Percentiles rank a stretch among this genome's conserved stretches.
Evolutionary conservation across 768 basidiomycete species (phyloP).

Genomic region (Suillus placidus): DNA sequence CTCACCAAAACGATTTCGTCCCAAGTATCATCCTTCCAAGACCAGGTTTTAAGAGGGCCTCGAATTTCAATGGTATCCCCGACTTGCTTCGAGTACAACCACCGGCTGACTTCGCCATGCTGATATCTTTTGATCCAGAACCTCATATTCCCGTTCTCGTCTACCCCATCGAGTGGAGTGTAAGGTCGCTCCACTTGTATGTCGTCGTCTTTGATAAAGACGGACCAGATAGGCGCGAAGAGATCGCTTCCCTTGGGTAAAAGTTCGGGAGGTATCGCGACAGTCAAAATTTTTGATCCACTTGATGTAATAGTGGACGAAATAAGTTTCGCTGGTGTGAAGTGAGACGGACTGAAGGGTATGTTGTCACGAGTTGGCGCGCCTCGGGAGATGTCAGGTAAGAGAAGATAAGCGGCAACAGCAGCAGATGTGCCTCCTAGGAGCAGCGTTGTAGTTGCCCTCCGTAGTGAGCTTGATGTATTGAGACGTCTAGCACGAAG

Average conservation of each 20-base stretch:
- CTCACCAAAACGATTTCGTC: conserved; percentile 81
- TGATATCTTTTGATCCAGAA: conserved; percentile 85
- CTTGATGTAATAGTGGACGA: conserved; percentile 54
- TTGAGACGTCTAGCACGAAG: not conserved
- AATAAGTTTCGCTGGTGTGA: conserved; percentile 63
- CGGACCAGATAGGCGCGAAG: conserved; percentile 64
- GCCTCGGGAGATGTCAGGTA: conserved; percentile 49
- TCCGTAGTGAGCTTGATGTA: not conserved
- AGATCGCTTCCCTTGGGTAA: conserved; percentile 28
- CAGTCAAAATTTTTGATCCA: conserved; percentile 64
- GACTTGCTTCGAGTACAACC: conserved; percentile 70
- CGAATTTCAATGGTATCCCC: conserved; percentile 77
- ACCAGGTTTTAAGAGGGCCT: conserved; percentile 74
- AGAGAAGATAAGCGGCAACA: conserved; percentile 53
- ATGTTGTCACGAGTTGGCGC: conserved; percentile 42
- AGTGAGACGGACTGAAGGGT: conserved; percentile 48
- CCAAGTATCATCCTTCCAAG: conserved; percentile 58
- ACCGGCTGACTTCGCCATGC: conserved; percentile 78
- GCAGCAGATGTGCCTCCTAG: conserved; percentile 43
- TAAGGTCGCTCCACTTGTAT: conserved; percentile 88
- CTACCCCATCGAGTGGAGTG: conserved; percentile 76
- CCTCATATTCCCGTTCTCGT: conserved; percentile 62
- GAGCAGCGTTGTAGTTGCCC: conserved; percentile 5
- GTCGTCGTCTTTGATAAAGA: conserved; percentile 84
- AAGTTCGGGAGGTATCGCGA: conserved; percentile 53